Base-by-base conservation (phyloP, 2,329 filamentous ascomycete genomes). In the Coniochaeta pulveracea region DNA sequence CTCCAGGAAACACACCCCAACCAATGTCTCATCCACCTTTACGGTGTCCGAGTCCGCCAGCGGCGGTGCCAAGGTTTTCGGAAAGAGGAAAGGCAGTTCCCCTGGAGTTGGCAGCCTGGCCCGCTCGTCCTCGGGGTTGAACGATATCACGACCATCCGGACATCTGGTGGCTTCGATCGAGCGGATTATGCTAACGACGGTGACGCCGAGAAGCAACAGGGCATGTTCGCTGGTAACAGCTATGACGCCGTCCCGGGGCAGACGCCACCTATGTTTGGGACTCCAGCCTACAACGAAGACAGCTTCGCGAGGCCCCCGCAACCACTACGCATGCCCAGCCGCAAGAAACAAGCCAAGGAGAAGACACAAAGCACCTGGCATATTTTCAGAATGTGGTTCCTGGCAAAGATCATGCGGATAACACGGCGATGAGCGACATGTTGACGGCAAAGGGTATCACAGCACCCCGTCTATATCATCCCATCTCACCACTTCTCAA, bases 351-450 rank as follows among this genome's bases (percentile, higher is more conserved):
- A 60, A 6, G 61, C 69, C 37, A 79, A 77, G 57, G 64, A 61
- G 43, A 73, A 69, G 56, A 79, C 73, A 2, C 69, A 71, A 39
- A 62, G 68, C 40, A 64, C 72, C 24, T 80, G 74, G 73, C 75
- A 69, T 6, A 65, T 64, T 15, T 77, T 80, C 43, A 60, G 79
- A 33, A 59, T 80, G 35, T 80, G 75, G 75, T 49, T 80, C 17
- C 61, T 73, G 38, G 79, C 74, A n/a, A 61, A 65, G 38, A 53
- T 72, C 19, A 51, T 72, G 29, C 56, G 61, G 6, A 49, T 64
- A 38, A 44, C 53, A 33, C 49, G 49, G 34, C 41, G 41, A 19
- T 44, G 43, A 24, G 28, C n/a, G n/a, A n/a, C n/a, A n/a, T n/a
- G n/a, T n/a, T n/a, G n/a, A n/a, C n/a, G n/a, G n/a, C n/a, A n/a